A percentile compares a stretch with the other conserved stretches of the same genome.
Evolutionary conservation across 1,284 basidiomycete genomes (phyloP).

Genomic region (Phenoliferia sp.): DNA sequence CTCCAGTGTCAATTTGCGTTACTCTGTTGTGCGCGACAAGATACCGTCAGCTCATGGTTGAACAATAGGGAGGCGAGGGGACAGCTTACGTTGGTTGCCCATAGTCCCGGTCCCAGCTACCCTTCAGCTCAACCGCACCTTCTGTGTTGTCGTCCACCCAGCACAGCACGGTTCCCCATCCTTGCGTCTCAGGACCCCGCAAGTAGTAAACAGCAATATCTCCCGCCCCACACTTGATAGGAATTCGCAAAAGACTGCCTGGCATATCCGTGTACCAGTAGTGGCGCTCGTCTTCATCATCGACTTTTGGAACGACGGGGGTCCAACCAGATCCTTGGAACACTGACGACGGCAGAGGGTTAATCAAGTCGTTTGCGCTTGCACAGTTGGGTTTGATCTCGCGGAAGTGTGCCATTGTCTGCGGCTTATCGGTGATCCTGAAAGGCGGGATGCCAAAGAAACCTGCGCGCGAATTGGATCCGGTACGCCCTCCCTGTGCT

Average conservation of each 20-base stretch:
- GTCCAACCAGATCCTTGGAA: conserved; percentile 89
- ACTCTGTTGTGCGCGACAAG: conserved; percentile 14
- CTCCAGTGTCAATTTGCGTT: conserved; percentile 36
- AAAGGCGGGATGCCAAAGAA: conserved; percentile 58
- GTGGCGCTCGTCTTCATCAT: conserved; percentile 55
- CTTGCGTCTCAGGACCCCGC: conserved; percentile 53
- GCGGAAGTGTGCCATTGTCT: conserved; percentile 58
- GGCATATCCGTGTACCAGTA: conserved; percentile 83
- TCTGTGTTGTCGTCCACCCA: conserved; percentile 52
- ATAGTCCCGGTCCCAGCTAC: conserved; percentile 45
- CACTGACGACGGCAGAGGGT: conserved; percentile 79
- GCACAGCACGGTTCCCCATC: conserved; percentile 63
- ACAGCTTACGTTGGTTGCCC: conserved; percentile 45
- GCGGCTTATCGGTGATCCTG: conserved; percentile 67
- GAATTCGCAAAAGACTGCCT: conserved; percentile 68
- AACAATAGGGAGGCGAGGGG: no score
- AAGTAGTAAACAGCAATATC: conserved; percentile 75
- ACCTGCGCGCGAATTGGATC: conserved; percentile 34
- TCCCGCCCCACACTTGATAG: conserved; percentile 65
- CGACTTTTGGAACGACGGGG: conserved; percentile 60
- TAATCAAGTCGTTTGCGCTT: conserved; percentile 87
- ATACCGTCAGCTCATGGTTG: not conserved
- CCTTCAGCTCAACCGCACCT: conserved; percentile 52
- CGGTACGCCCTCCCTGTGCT: conserved; percentile 22
- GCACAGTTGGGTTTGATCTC: conserved; percentile 86